A percentile compares a stretch with the other conserved stretches of the same genome.
Conservation (phyloP, 2,329 filamentous ascomycete genomes). For the Claviceps sp. region DNA sequence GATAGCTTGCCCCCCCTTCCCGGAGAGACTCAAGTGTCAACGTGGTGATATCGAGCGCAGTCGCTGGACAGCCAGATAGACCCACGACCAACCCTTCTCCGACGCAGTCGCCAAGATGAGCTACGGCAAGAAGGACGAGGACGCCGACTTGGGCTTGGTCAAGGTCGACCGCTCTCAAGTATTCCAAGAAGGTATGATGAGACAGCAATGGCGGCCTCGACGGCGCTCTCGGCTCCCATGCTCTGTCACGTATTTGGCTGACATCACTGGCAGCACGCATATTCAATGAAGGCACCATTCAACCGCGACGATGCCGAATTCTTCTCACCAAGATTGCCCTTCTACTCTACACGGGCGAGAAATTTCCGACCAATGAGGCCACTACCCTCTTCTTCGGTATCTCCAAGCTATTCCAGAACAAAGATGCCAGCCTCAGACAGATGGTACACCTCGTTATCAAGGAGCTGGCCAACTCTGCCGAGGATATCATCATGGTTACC, state of each 20-base stretch:
- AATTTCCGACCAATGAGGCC: conserved; percentile 92
- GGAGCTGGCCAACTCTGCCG: conserved; percentile 86
- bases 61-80: conserved; percentile 20
- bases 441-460: conserved; percentile 99
- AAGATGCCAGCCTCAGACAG: conserved; percentile 92
- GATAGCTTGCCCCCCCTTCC: conserved; percentile 17
- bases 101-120: conserved; percentile 54
- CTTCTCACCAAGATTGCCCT: conserved; percentile 95
- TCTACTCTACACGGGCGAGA: conserved; percentile 91
- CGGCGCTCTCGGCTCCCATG: neutral
- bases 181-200: conserved; percentile 81
- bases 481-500: conserved; percentile 99
- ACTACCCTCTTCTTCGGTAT: conserved; percentile 98
- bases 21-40: conserved; percentile 21
- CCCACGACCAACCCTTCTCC: conserved; percentile 17
- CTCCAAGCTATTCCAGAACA: conserved; percentile 98
- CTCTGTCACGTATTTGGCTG: neutral
- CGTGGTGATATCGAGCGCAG: conserved; percentile 23
- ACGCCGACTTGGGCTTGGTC: conserved; percentile 84
- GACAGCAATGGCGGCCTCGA: neutral
- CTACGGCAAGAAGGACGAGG: conserved; percentile 99
- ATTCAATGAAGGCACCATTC: conserved; percentile 96
- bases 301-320: conserved; percentile 92
- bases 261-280: conserved; percentile 55
- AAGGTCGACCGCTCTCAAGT: conserved; percentile 96